Percentiles rank a stretch among this genome's conserved stretches.
Conservation (phyloP, 1,139 yeast genomes). For the Magnusiomyces paraingens region DNA sequence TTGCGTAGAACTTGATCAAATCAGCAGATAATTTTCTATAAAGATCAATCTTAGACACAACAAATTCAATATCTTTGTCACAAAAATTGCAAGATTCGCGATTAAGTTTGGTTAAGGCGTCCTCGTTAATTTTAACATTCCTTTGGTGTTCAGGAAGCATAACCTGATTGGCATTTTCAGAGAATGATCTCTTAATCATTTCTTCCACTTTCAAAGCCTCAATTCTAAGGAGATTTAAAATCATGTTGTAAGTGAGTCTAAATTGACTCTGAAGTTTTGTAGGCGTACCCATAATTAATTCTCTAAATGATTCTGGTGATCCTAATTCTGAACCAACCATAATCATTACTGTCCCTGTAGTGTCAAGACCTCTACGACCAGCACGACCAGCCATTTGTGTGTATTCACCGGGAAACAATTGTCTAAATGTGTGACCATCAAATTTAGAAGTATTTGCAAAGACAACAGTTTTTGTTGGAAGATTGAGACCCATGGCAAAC, state of each 20-base stretch:
- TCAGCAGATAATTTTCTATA: constrained; percentile 42
- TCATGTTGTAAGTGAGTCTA: constrained; percentile 93
- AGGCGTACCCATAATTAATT: constrained; percentile 78
- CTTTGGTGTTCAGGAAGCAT: constrained; percentile 80
- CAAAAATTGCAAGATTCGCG: constrained; percentile 39
- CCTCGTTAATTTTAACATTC: constrained; percentile 49
- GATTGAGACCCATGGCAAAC: constrained; percentile 94
- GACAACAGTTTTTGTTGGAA: constrained; percentile 95
- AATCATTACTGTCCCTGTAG: constrained; percentile 91
- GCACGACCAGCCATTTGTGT: constrained; percentile 99
- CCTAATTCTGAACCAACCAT: constrained; percentile 44
- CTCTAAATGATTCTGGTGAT: constrained; percentile 60
- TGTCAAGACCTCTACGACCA: constrained; percentile 93
- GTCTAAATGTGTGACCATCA: constrained; percentile 79
- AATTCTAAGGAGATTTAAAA: constrained; percentile 78
- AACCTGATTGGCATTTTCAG: constrained; percentile 85
- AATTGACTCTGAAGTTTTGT: constrained; percentile 88
- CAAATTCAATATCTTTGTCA: constrained; percentile 38
- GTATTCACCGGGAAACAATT: constrained; percentile 87
- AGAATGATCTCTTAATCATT: constrained; percentile 91
- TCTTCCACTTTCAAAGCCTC: constrained; percentile 95
- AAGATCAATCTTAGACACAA: constrained; percentile 42
- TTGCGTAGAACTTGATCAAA: constrained; percentile 42
- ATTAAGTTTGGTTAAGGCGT: constrained; percentile 40
- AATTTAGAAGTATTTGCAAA: constrained; percentile 81